These are phyloP conservation scores for Tuber umbilicatum DNA, from an alignment of 495 filamentous ascomycete species.

Conservation along the genomic window DNA sequence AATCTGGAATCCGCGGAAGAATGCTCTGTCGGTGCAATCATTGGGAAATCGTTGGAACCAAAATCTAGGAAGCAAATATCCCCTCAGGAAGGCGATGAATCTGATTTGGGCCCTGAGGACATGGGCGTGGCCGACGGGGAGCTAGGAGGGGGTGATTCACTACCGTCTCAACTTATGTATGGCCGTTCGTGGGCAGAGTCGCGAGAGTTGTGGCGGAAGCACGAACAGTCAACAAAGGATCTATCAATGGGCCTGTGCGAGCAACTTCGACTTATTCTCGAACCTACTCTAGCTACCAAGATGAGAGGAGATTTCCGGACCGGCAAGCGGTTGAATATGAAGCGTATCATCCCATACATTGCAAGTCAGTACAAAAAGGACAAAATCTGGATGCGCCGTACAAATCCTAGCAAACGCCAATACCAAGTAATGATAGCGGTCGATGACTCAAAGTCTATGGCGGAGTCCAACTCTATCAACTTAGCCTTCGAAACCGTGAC, in stretches of 20 bases:
- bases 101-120: conserved; percentile 20
- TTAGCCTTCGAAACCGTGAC: conserved; percentile 89
- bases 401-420: conserved; percentile 79
- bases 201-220: conserved; percentile 72
- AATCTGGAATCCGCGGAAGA: conserved; percentile 43
- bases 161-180: conserved; percentile 1
- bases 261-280: conserved; percentile 89
- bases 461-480: conserved; percentile 49
- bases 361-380: conserved; percentile 95
- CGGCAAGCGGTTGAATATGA: conserved; percentile 96
- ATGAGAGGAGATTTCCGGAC: conserved; percentile 95
- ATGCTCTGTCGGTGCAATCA: conserved; percentile 44
- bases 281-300: conserved; percentile 89
- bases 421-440: conserved; percentile 97
- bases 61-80: conserved; percentile 11
- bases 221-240: conserved; percentile 73
- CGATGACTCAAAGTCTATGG: conserved; percentile 92
- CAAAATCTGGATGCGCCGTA: conserved; percentile 98
- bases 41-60: conserved; percentile 35
- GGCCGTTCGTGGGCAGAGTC: conserved; percentile 53
- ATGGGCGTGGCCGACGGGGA: conserved; percentile 30
- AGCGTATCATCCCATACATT: conserved; percentile 98
- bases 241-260: conserved; percentile 84
- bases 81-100: conserved; percentile 24
- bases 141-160: conserved; percentile 52